Percentiles rank a stretch among this genome's conserved stretches.
These are phyloP conservation scores for Wickerhamiella occidentalis DNA, from an alignment of 805 yeast genomes.

Conservation along the genomic window DNA sequence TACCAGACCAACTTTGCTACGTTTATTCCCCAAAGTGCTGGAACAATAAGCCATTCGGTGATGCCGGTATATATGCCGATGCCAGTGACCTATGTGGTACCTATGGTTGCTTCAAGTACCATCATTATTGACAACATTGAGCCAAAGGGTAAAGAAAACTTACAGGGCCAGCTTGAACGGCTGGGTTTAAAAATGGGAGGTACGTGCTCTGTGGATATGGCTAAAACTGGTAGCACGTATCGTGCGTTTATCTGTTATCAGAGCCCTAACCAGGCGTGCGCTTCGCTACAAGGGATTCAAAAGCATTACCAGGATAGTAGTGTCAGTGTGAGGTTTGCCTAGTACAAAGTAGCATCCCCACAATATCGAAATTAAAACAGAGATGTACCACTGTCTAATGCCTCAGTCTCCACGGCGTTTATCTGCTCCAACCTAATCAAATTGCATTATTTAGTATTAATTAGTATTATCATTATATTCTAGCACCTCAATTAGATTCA, in stretches of 20 bases:
- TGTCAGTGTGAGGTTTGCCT: constrained; percentile 8
- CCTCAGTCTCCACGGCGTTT: too few species aligned
- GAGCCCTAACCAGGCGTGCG: constrained; percentile 1
- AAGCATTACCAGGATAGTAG: background rate
- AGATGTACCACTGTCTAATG: too few species aligned
- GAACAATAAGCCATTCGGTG: background rate
- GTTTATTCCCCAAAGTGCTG: background rate
- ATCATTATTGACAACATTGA: constrained; percentile 1
- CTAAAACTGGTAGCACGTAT: background rate
- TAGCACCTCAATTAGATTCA: too few species aligned
- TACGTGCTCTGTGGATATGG: constrained; percentile 3
- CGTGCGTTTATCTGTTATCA: constrained; percentile 8
- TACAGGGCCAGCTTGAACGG: constrained; percentile 1
- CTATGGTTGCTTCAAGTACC: constrained; percentile 5
- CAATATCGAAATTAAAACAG: too few species aligned
- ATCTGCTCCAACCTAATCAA: too few species aligned
- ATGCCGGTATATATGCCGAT: background rate
- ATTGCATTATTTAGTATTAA: background rate
- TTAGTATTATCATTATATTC: too few species aligned
- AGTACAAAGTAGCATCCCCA: background rate
- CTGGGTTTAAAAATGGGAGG: background rate
- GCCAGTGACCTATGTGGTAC: constrained; percentile 1
- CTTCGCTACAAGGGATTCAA: background rate
- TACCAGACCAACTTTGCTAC: constrained; percentile 3
- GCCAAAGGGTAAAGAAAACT: constrained; percentile 2